Evolutionary conservation across 2,329 filamentous ascomycete genomes (phyloP), one percentile per base, ranked within the genome.

Genomic region (Phialophora verrucosa): DNA sequence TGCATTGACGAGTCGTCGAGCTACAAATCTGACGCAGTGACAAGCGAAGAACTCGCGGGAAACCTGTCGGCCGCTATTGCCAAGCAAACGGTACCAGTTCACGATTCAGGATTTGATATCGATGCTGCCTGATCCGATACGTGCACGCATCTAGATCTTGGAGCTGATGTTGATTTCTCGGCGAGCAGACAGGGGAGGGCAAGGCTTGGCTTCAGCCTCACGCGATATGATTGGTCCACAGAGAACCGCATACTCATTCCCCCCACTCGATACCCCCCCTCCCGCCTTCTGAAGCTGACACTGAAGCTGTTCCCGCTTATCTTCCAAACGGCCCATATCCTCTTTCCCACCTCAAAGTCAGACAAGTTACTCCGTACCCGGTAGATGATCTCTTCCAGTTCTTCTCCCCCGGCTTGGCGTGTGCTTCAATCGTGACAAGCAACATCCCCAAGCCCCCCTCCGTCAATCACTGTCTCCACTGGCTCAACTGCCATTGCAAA

Each of bases 281-380:
- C 49, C 17, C 20, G 49, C 20, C 8, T 51, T 51, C 20, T 29
- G 20, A 51, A 51, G 49, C 20, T 51, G 49, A 51, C n/a, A 8
- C 20, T 51, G 49, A 51, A 29, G 49, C 49, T 27, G 49, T 23
- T 51, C 20, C 20, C 27, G 49, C 20, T 14, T 51, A 51, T 51
- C 4, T 29, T 25, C 3, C 17, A 12, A 7, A 27, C 10, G 25
- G 4, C n/a, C 49, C 20, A 51, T 20, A 11, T 51, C 12, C 20
- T 51, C 49, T 51, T 23, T 51, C 12, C 20, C 27, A 20, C 27
- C 49, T 20, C 17, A 1, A 51, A 25, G 38, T n/a, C 38, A 17
- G 38, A 42, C 38, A 42, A 42, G 38, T 17, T 42, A 42, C 38
- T 17, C 14, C 38, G 17, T 0, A 7, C 6, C 38, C 14, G 14